A percentile compares a stretch with the other conserved stretches of the same genome.
phyloP scores from a whole-genome alignment of 2,329 filamentous ascomycete genomes.

The Fusarium sp. region DNA sequence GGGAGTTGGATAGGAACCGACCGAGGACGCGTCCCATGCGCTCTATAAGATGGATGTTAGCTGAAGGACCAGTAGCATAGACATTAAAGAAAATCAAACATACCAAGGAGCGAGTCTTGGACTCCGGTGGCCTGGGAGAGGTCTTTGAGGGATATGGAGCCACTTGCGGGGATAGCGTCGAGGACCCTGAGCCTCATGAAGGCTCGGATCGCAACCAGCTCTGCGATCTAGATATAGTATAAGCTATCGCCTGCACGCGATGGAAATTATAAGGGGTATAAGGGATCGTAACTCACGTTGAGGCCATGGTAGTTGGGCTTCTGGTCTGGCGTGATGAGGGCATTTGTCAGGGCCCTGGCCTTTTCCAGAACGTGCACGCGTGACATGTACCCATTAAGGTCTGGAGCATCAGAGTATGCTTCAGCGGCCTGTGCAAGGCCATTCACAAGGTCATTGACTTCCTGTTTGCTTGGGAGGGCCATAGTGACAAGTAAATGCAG shows the following conservation, averaged over 20 bases:
- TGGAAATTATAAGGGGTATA: neutral
- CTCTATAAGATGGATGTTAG: slow-evolving; percentile 31
- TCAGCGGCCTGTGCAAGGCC: slow-evolving; percentile 33
- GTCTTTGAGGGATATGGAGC: slow-evolving; percentile 45
- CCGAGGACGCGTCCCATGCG: slow-evolving; percentile 46
- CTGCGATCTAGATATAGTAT: slow-evolving; percentile 42
- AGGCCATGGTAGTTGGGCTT: slow-evolving; percentile 50
- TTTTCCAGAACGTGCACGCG: slow-evolving; percentile 45
- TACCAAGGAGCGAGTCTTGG: slow-evolving; percentile 48
- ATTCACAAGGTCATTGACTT: slow-evolving; percentile 37
- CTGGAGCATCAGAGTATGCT: slow-evolving; percentile 41
- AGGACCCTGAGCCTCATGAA: slow-evolving; percentile 49
- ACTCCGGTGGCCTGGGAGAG: slow-evolving; percentile 44
- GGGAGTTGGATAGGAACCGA: slow-evolving; percentile 6
- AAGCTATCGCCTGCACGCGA: neutral
- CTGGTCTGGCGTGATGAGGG: slow-evolving; percentile 46
- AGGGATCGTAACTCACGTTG: slow-evolving; percentile 36
- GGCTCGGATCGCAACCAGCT: slow-evolving; percentile 46
- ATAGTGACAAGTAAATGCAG: slow-evolving; percentile 11
- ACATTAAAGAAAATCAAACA: neutral
- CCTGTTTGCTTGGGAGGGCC: slow-evolving; percentile 33
- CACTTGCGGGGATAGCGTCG: slow-evolving; percentile 44
- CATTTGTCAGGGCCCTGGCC: slow-evolving; percentile 43
- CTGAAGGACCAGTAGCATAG: too few relatives aligned
- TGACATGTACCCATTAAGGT: slow-evolving; percentile 42